Conservation (phyloP, 2,329 filamentous ascomycete genomes). For the Phaeophleospora eucalypticola region DNA sequence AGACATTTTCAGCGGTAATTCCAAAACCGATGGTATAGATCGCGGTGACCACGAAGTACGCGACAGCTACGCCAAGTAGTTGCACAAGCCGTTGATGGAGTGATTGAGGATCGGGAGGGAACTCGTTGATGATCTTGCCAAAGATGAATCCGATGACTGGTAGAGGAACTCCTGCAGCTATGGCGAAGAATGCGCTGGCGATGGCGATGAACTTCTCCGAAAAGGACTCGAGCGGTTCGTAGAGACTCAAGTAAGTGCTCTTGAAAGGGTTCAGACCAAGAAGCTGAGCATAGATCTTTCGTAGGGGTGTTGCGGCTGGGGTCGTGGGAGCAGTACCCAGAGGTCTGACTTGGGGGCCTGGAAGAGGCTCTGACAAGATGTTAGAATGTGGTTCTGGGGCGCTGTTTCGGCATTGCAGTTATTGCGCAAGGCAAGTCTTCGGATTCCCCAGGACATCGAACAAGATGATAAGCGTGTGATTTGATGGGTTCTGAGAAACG, state of each 20-base stretch:
- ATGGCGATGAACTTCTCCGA: constrained; percentile 36
- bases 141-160: constrained; percentile 44
- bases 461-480: no score
- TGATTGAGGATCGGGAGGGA: constrained; percentile 46
- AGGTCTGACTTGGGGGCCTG: constrained; percentile 2
- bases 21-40: constrained; percentile 49
- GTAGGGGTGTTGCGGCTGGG: neutral
- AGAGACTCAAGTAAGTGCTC: constrained; percentile 49
- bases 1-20: constrained; percentile 48
- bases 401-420: no score
- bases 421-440: no score
- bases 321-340: no score
- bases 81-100: constrained; percentile 40
- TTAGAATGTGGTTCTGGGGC: no score
- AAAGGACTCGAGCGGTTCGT: constrained; percentile 41
- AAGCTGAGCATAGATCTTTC: constrained; percentile 30
- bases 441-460: no score
- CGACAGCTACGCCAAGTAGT: constrained; percentile 44
- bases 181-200: constrained; percentile 34
- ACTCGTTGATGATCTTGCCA: constrained; percentile 48
- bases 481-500: no score
- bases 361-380: constrained; percentile 9
- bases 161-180: constrained; percentile 39
- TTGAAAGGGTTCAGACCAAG: constrained; percentile 43
- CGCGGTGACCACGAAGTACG: constrained; percentile 49